Conservation (phyloP, 768 basidiomycete species). For the Kockovaella imperatae region DNA sequence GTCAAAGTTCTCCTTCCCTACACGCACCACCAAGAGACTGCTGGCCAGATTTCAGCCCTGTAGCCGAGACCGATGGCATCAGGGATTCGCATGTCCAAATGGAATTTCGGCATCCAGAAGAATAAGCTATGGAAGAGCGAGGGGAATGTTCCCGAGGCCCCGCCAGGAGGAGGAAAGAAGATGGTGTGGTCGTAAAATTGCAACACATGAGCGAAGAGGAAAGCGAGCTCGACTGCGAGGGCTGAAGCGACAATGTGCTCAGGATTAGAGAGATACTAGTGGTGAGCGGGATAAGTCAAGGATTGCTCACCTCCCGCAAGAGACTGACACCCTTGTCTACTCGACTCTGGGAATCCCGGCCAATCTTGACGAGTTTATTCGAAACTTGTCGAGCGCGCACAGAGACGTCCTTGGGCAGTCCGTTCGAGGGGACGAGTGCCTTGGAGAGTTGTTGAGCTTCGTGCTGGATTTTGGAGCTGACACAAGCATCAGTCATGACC, state of each 20-base stretch:
- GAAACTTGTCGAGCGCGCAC: slow-evolving; percentile 2
- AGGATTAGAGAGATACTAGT: slow-evolving; percentile 30
- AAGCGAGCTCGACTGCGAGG: slow-evolving; percentile 25
- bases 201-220: slow-evolving; percentile 29
- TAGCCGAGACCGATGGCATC: slow-evolving; percentile 13
- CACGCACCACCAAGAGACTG: slow-evolving; percentile 36
- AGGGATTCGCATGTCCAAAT: slow-evolving; percentile 25
- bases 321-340: slow-evolving; percentile 21
- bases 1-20: neutral
- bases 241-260: slow-evolving; percentile 24
- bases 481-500: too few species aligned
- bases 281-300: neutral
- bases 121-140: slow-evolving; percentile 25
- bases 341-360: slow-evolving; percentile 14
- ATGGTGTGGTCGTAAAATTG: slow-evolving; percentile 38
- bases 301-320: slow-evolving; percentile 20
- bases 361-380: slow-evolving; percentile 12
- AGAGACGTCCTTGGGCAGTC: slow-evolving; percentile 6
- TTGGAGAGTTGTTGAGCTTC: slow-evolving; percentile 11
- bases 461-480: slow-evolving; percentile 10
- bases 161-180: slow-evolving; percentile 27
- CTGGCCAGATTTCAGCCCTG: slow-evolving; percentile 18
- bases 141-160: slow-evolving; percentile 16
- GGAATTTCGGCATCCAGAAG: slow-evolving; percentile 32
- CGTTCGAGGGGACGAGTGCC: slow-evolving; percentile 7